These are phyloP conservation scores for Aspergillus sp. DNA, from an alignment of 2,329 filamentous ascomycete genomes.

Conservation along the genomic window DNA sequence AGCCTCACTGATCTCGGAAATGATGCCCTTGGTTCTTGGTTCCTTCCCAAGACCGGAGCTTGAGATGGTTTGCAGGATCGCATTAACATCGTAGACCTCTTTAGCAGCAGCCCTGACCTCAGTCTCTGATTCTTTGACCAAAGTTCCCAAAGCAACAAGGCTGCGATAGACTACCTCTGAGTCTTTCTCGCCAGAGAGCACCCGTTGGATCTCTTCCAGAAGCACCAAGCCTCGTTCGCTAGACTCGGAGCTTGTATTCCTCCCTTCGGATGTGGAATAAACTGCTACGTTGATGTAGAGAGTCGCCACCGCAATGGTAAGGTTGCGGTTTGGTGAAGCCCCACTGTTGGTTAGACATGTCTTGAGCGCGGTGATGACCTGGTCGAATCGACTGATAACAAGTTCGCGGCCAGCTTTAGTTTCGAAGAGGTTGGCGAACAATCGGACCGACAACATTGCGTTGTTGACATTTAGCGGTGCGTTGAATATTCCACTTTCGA, in stretches of 20 bases:
- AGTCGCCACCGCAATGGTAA: constrained; percentile 79
- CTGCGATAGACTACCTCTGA: constrained; percentile 80
- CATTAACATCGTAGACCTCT: constrained; percentile 56
- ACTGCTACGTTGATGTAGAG: constrained; percentile 83
- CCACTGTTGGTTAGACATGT: constrained; percentile 57
- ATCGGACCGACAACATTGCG: constrained; percentile 80
- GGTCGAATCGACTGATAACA: constrained; percentile 59
- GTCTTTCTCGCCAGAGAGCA: constrained; percentile 68
- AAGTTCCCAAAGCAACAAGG: constrained; percentile 78
- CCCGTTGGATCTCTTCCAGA: constrained; percentile 60
- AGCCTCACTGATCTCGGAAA: constrained; percentile 58
- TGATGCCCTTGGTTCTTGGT: constrained; percentile 59
- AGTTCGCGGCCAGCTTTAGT: constrained; percentile 69
- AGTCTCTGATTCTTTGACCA: constrained; percentile 60
- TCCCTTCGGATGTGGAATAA: constrained; percentile 56
- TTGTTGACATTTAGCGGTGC: constrained; percentile 71
- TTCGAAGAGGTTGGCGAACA: constrained; percentile 80
- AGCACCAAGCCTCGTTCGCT: constrained; percentile 53
- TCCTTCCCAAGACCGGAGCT: constrained; percentile 54
- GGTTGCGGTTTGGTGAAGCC: constrained; percentile 66
- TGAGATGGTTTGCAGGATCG: constrained; percentile 49
- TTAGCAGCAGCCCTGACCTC: constrained; percentile 59
- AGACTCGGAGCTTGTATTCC: constrained; percentile 40
- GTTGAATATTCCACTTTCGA: constrained; percentile 58
- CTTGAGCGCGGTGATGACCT: constrained; percentile 63